These are phyloP conservation scores for Trichomonas vaginalis DNA, from an alignment of 208 protist species.

Conservation along the genomic window DNA sequence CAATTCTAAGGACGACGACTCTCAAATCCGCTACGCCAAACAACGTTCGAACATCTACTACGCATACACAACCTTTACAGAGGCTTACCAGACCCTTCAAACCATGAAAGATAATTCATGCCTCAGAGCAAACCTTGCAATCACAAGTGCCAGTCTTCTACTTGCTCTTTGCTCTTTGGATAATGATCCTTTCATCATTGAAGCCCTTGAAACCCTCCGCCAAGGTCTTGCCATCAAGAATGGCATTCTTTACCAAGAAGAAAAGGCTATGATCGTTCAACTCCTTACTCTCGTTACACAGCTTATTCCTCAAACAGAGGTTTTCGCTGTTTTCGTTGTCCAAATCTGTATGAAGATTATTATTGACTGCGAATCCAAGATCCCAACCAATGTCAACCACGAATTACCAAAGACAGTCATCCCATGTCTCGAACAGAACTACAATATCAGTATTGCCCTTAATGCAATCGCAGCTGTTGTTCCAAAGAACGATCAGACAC, in stretches of 20 bases:
- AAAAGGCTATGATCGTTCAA: not conserved
- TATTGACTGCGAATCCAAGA: not conserved
- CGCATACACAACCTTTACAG: not conserved
- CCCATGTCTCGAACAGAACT: not conserved
- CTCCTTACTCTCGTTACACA: not conserved
- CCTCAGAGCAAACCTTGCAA: not conserved
- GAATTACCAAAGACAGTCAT: not conserved
- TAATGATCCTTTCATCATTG: not conserved
- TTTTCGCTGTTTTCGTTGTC: not conserved
- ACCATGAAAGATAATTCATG: not conserved
- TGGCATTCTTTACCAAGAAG: not conserved
- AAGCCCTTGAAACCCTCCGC: not conserved
- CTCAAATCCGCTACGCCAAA: not conserved
- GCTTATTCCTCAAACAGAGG: not conserved
- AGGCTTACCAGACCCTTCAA: not conserved
- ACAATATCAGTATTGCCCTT: not conserved
- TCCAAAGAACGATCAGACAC: not conserved
- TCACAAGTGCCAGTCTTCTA: not conserved
- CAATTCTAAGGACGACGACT: not conserved
- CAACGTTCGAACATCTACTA: not conserved
- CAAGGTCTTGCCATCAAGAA: not conserved
- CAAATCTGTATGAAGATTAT: not conserved
- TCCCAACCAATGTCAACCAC: not conserved
- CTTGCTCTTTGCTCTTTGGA: not conserved
- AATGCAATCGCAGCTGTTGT: not conserved